Percentiles rank a stretch among this genome's conserved stretches.
These are phyloP conservation scores for Avena atlantica DNA, from an alignment of 176 grass and related monocot genomes.

Conservation along the genomic window DNA sequence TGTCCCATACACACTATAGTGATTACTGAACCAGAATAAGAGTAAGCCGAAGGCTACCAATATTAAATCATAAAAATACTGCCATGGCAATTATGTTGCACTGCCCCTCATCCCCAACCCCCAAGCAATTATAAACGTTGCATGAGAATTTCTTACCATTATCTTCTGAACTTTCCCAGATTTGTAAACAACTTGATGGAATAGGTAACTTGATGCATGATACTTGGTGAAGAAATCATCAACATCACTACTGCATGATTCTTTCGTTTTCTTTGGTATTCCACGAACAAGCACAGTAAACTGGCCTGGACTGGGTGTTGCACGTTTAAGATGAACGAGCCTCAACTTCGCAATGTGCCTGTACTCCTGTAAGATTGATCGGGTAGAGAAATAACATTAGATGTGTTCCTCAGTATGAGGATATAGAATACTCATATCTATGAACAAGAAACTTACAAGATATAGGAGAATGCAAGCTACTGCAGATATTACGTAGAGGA, in stretches of 20 bases:
- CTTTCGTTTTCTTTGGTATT: slow-evolving; percentile 69
- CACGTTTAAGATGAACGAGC: slow-evolving; percentile 63
- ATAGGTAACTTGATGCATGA: slow-evolving; percentile 83
- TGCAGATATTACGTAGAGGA: slow-evolving; percentile 75
- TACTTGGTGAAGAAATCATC: slow-evolving; percentile 84
- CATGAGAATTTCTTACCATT: slow-evolving; percentile 54
- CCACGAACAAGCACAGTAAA: slow-evolving; percentile 89
- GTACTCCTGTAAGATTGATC: slow-evolving; percentile 62
- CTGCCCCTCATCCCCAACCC: background rate
- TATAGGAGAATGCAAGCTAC: slow-evolving; percentile 91
- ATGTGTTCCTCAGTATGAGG: background rate
- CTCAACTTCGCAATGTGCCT: slow-evolving; percentile 73
- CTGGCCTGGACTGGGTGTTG: slow-evolving; percentile 60
- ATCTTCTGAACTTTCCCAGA: slow-evolving; percentile 92
- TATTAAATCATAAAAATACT: background rate
- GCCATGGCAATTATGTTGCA: too few species aligned
- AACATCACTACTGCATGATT: slow-evolving; percentile 64
- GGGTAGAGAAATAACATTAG: background rate
- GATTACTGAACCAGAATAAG: slow-evolving; percentile 8
- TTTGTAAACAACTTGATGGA: slow-evolving; percentile 90
- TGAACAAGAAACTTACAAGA: slow-evolving; percentile 59
- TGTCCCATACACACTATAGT: background rate
- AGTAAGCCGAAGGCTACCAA: background rate
- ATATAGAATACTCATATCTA: background rate
- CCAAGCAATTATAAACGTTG: slow-evolving; percentile 10